Evolutionary conservation across 768 basidiomycete species (phyloP), one percentile per base, ranked within the genome.

Genomic region (Mrakia frigida): DNA sequence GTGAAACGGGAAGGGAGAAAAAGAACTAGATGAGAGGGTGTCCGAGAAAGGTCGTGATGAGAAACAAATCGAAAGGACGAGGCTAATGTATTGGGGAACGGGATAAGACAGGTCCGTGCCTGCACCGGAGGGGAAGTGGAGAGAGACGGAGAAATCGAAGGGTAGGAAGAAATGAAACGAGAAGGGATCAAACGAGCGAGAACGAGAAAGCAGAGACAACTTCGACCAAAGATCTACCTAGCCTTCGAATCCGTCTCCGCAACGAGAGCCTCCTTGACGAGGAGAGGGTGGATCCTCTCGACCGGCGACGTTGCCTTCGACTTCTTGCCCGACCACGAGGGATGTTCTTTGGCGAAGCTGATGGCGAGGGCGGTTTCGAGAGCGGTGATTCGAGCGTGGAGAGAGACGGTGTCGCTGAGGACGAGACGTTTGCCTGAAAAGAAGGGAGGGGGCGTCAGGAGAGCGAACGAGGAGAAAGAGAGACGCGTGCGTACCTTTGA

Each of bases 321-420:
- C 46, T 50, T 50, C 46, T 56, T 56, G 3, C 7, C 11, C 31
- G 52, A 56, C 37, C 41, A 41, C 25, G 72, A n/a, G 5, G 59
- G 59, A 28, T 73, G 56, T 41, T 73, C 72, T 7, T 41, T 59
- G n/a, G 72, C 72, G 60, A 28, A 73, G 9, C 39, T 46, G 11
- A 63, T 39, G 14, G 72, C 72, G 39, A 73, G 72, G 6, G 72
- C 72, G 3, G 56, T 28, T 37, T 73, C 72, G 59, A 73, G 72
- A 25, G 59, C 35, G 59, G 60, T 46, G 72, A 73, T 73, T 25
- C 72, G 56, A 6, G 56, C 60, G 72, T 73, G 72, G 37, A 73
- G 72, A 28, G 37, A 25, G 31, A 60, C 59, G 60, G 72, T 73
- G 59, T 43, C 46, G 72, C 31, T 31, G 6, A 21, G 31, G 18